Evolutionary conservation across 2,329 filamentous ascomycete species (phyloP), one percentile per base, ranked within the genome.

Genomic region (Corniculantispora saksenae): DNA sequence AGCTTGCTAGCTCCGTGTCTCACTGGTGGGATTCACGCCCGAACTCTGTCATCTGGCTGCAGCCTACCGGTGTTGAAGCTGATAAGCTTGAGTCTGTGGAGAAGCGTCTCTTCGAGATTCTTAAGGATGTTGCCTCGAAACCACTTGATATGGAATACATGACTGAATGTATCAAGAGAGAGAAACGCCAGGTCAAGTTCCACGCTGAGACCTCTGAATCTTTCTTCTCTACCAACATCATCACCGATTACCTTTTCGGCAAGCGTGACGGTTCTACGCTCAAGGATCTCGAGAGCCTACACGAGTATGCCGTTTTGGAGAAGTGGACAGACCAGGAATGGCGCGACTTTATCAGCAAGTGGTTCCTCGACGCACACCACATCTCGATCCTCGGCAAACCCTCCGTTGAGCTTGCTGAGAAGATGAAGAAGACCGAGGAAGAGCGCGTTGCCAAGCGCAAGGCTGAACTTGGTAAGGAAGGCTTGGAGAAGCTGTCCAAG

Each of bases 181-280:
- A 95, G 76, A 87, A 88, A 68, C 87, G 94, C 55, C 91, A 94
- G 72, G 86, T 93, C 72, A 94, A 93, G 74, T 94, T 92, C 70
- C 87, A 90, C 51, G 91, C 92, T 0, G 95, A 99, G 77, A 89
- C 87, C 58, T 92, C 90, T 3, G 89, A 92, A 62, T 87, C 89
- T 25, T 92, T 93, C 68, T 97, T 94, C 76, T 89, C 92, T 0
- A 90, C 88, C 68, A 91, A 91, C 66, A 90, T 98, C 67, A 97
- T 98, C 72, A 91, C 90, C 17, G 94, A 98, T 74, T 97, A 96
- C 74, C 84, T 98, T 12, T 99, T 95, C 73, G 95, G 94, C 32
- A 88, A 89, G 59, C 86, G 93, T 38, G 90, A 97, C 75, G 96
- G 95, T 1, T 91, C 91, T 3, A 92, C 89, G 0, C 80, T 94